A percentile compares a stretch with the other conserved stretches of the same genome.
These are phyloP conservation scores for Aspergillus sp. DNA, from an alignment of 2,329 filamentous ascomycete species.

Conservation along the genomic window DNA sequence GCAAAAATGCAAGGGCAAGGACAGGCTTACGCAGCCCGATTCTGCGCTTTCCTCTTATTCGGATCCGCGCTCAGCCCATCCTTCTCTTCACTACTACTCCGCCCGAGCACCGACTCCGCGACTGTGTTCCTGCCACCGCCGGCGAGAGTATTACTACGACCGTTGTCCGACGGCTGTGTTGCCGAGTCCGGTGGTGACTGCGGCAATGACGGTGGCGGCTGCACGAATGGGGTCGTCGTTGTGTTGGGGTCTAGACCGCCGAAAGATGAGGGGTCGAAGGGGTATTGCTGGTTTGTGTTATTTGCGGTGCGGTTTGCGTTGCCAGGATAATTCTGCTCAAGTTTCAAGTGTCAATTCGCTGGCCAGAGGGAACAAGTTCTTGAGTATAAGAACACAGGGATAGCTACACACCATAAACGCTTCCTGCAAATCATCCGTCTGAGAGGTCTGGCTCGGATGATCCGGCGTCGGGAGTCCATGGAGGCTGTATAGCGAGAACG, in stretches of 20 bases:
- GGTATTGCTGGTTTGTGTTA: no score
- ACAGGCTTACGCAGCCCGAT: conserved; percentile 58
- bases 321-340: no score
- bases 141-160: conserved; percentile 18
- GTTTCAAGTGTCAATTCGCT: no score
- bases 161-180: conserved; percentile 21
- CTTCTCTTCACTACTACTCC: conserved; percentile 49
- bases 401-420: conserved; percentile 16
- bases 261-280: conserved; percentile 13
- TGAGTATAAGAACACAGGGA: conserved; percentile 12
- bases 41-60: conserved; percentile 60
- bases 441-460: conserved; percentile 28
- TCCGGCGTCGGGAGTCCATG: conserved; percentile 39
- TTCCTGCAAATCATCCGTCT: conserved; percentile 39
- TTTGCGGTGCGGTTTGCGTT: no score
- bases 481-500: conserved; percentile 45
- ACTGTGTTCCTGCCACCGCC: conserved; percentile 17
- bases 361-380: no score
- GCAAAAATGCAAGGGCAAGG: background rate
- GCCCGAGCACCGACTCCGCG: conserved; percentile 22
- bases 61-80: conserved; percentile 47
- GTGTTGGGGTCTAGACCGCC: conserved; percentile 22
- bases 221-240: conserved; percentile 4
- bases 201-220: conserved; percentile 12
- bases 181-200: conserved; percentile 31